A percentile compares a stretch with the other conserved stretches of the same genome.
Evolutionary conservation across 225 moss, liverwort and hornwort species (phyloP).

Genomic region (Marchantia polymorpha): DNA sequence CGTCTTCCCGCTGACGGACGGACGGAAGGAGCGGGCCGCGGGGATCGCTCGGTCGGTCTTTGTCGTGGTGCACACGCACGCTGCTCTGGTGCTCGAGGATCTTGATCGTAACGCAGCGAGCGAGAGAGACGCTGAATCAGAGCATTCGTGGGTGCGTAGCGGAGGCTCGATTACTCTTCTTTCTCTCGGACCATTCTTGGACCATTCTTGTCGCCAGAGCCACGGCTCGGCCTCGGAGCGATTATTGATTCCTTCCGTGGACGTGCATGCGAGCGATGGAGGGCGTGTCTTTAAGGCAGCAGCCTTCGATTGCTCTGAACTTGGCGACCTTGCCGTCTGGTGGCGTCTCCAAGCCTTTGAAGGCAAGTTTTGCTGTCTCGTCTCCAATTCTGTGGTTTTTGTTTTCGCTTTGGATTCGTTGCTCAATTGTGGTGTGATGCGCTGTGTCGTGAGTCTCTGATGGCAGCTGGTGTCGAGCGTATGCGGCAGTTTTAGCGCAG

Average conservation of each 20-base stretch:
- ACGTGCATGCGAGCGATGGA: background rate
- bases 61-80: too few species aligned
- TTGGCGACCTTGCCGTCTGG: background rate
- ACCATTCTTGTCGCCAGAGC: background rate
- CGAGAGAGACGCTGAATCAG: background rate
- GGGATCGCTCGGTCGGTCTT: too few species aligned
- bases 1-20: too few species aligned
- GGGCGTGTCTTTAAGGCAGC: background rate
- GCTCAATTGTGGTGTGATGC: background rate
- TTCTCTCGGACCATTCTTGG: background rate
- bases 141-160: background rate
- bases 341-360: background rate
- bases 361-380: background rate
- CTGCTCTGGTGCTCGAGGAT: too few species aligned
- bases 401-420: background rate
- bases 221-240: background rate
- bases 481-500: background rate
- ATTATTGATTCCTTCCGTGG: background rate
- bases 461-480: background rate
- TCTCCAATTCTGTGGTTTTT: background rate
- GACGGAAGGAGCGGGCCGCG: too few species aligned
- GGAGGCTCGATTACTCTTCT: too few species aligned
- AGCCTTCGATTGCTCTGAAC: background rate
- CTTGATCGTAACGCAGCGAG: too few species aligned
- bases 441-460: background rate